Percentiles rank a stretch among this genome's conserved stretches.
These are phyloP conservation scores for Leccinum arenicola DNA, from an alignment of 768 basidiomycete species.

Conservation along the genomic window DNA sequence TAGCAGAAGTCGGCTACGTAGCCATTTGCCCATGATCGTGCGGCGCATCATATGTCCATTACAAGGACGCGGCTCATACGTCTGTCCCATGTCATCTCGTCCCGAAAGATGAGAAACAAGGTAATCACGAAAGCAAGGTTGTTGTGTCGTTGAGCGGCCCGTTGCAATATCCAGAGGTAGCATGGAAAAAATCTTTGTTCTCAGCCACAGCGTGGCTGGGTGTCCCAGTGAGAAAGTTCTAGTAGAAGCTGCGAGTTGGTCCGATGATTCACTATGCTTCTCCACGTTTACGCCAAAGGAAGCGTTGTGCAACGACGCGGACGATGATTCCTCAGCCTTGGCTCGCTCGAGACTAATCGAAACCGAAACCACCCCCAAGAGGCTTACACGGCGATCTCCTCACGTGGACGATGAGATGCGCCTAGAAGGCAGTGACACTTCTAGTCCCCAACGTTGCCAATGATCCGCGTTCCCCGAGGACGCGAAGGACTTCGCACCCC, in stretches of 20 bases:
- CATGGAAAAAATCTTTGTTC: background rate
- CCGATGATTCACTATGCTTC: background rate
- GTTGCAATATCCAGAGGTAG: background rate
- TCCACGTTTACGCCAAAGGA: background rate
- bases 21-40: background rate
- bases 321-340: background rate
- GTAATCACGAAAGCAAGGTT: background rate
- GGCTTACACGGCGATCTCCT: background rate
- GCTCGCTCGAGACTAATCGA: background rate
- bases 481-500: conserved; percentile 36
- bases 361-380: background rate
- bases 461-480: background rate
- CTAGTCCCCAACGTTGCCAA: conserved; percentile 19
- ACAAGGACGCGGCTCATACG: background rate
- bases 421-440: background rate
- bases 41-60: background rate
- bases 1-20: background rate
- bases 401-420: background rate
- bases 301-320: background rate
- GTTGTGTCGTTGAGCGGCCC: background rate
- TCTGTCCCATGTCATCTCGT: background rate
- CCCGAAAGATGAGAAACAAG: background rate
- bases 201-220: background rate
- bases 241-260: background rate
- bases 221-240: background rate